These are phyloP conservation scores for Colletotrichum agaves DNA, from an alignment of 2,329 filamentous ascomycete species.

Conservation along the genomic window DNA sequence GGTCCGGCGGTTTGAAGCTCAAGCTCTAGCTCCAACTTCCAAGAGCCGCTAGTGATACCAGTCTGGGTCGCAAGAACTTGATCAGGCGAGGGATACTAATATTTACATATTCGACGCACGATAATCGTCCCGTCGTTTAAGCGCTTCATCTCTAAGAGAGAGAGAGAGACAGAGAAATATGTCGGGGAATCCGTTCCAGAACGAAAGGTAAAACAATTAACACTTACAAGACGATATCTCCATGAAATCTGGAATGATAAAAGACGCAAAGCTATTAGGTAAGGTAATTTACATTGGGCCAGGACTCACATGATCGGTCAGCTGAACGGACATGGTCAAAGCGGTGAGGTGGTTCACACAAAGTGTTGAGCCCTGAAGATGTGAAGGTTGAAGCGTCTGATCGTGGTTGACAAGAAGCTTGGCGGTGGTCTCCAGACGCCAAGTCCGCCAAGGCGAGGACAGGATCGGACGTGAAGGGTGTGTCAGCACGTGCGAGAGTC, in stretches of 20 bases:
- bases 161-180: not conserved
- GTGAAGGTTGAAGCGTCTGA: slow-evolving; percentile 36
- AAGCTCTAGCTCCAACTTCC: slow-evolving; percentile 8
- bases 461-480: slow-evolving; percentile 35
- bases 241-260: not conserved
- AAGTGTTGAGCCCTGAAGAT: slow-evolving; percentile 30
- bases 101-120: slow-evolving; percentile 10
- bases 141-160: not conserved
- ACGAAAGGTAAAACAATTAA: not conserved
- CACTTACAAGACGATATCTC: slow-evolving; percentile 1
- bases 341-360: slow-evolving; percentile 25
- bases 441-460: slow-evolving; percentile 33
- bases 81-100: slow-evolving; percentile 16
- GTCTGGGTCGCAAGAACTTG: slow-evolving; percentile 6
- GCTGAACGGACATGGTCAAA: slow-evolving; percentile 20
- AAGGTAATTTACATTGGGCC: slow-evolving; percentile 25
- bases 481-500: slow-evolving; percentile 35
- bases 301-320: slow-evolving; percentile 12
- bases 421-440: slow-evolving; percentile 28
- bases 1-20: slow-evolving; percentile 14
- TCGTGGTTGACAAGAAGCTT: slow-evolving; percentile 37
- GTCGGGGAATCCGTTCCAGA: not conserved
- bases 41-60: slow-evolving; percentile 32
- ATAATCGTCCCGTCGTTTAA: slow-evolving; percentile 6
- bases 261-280: slow-evolving; percentile 16